These are phyloP conservation scores for Cystoisospora suis DNA, from an alignment of 169 alveolate species.

Conservation along the genomic window DNA sequence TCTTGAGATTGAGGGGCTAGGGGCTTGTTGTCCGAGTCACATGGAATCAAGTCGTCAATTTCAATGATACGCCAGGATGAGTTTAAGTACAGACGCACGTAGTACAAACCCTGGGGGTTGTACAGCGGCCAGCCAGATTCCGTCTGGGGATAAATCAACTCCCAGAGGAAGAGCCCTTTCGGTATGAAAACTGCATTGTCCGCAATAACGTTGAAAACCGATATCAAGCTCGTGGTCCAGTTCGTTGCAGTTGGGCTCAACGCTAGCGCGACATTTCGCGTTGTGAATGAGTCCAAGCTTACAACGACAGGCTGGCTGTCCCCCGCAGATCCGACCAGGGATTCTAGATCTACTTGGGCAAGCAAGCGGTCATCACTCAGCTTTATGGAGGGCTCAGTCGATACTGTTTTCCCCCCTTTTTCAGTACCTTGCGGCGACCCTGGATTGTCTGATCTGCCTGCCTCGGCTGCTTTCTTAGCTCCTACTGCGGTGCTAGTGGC, in stretches of 20 bases:
- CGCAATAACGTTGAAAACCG: slow-evolving; percentile 28
- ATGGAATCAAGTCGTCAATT: slow-evolving; percentile 55
- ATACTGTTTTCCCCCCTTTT: neutral
- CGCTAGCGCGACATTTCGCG: neutral
- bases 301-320: neutral
- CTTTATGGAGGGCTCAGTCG: neutral
- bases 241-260: neutral
- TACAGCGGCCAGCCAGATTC: slow-evolving; percentile 56
- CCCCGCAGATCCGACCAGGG: neutral
- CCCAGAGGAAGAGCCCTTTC: slow-evolving; percentile 59
- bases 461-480: neutral
- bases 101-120: slow-evolving; percentile 55
- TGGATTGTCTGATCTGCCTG: too few species aligned
- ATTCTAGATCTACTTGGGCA: neutral
- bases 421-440: too few species aligned
- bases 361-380: neutral
- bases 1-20: slow-evolving; percentile 30
- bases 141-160: slow-evolving; percentile 57
- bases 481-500: neutral
- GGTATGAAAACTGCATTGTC: slow-evolving; percentile 53
- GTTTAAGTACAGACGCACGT: slow-evolving; percentile 27
- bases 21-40: slow-evolving; percentile 17
- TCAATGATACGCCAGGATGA: slow-evolving; percentile 50
- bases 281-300: neutral
- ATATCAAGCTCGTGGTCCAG: neutral